Conservation (phyloP, 2,329 filamentous ascomycete genomes). For the Xylariaceae sp. region DNA sequence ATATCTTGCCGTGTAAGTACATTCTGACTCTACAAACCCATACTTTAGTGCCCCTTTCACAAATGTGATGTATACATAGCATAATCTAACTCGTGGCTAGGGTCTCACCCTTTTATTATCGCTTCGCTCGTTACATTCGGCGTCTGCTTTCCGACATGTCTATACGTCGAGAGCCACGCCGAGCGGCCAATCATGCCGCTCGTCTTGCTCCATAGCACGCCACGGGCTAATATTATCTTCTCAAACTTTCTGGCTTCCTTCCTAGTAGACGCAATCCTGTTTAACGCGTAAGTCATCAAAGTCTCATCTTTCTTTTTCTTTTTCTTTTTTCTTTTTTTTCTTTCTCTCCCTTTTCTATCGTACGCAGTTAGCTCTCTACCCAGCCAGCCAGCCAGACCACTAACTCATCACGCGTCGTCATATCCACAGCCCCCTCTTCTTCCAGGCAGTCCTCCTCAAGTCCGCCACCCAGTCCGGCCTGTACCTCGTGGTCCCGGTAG, state of each 20-base stretch:
- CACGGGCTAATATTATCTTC: slow-evolving; percentile 64
- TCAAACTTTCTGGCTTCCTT: slow-evolving; percentile 59
- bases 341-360: too few species aligned
- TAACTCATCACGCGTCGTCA: background rate
- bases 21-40: slow-evolving; percentile 10
- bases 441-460: slow-evolving; percentile 75
- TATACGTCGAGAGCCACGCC: slow-evolving; percentile 58
- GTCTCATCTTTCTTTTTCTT: background rate
- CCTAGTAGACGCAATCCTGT: slow-evolving; percentile 61
- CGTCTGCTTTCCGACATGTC: slow-evolving; percentile 55
- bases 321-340: background rate
- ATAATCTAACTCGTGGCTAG: slow-evolving; percentile 34
- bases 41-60: background rate
- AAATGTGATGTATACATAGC: background rate
- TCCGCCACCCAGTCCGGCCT: slow-evolving; percentile 75
- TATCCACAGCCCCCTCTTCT: slow-evolving; percentile 69
- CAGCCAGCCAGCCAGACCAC: background rate
- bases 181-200: slow-evolving; percentile 66
- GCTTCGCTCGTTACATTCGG: slow-evolving; percentile 55
- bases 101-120: slow-evolving; percentile 65
- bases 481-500: slow-evolving; percentile 68
- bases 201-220: slow-evolving; percentile 53
- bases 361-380: too few species aligned
- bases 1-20: slow-evolving; percentile 64
- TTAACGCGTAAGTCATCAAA: slow-evolving; percentile 57